Evolutionary conservation across 352 stramenopile genomes (phyloP), one percentile per base, ranked within the genome.

Genomic region (Phytophthora pluvialis): DNA sequence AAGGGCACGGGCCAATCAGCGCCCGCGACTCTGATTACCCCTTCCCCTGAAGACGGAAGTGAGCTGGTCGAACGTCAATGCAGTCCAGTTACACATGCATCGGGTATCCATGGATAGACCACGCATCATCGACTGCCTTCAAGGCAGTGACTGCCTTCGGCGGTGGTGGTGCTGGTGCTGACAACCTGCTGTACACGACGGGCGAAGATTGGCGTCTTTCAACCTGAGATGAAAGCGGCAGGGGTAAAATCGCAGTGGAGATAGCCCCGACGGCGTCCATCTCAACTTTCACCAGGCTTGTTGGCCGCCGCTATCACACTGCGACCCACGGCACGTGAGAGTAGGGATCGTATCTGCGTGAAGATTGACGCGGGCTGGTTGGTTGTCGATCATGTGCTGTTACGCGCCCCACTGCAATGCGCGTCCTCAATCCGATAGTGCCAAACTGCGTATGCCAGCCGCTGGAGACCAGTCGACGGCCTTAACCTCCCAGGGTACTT

Each of bases 11-110:
- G n/a, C 46, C 46, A 64, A 64, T 64, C 46, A 52, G 45, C 13
- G 32, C 9, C 3, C 40, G 16, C 5, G 3, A 18, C 39, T 53
- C 16, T 29, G 49, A 45, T 13, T 54, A 44, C 45, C 52, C 44
- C 38, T 48, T 5, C 45, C n/a, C 58, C 47, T 66, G 11, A 66
- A 60, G 51, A 47, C 60, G 31, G 51, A 54, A 25, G 13, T 61
- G 39, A 51, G 35, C 9, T 18, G 33, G 44, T 60, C 39, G 60
- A 2, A 21, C 21, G 2, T 21, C 21, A 21, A 21, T 21, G 21
- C n/a, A n/a, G n/a, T n/a, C n/a, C n/a, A n/a, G n/a, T n/a, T n/a
- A n/a, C n/a, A n/a, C n/a, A n/a, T n/a, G n/a, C n/a, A n/a, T n/a
- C n/a, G n/a, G n/a, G n/a, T n/a, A n/a, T n/a, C n/a, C n/a, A n/a